phyloP scores from a whole-genome alignment of 2,329 filamentous ascomycete species.

The Penicillium sp. region DNA sequence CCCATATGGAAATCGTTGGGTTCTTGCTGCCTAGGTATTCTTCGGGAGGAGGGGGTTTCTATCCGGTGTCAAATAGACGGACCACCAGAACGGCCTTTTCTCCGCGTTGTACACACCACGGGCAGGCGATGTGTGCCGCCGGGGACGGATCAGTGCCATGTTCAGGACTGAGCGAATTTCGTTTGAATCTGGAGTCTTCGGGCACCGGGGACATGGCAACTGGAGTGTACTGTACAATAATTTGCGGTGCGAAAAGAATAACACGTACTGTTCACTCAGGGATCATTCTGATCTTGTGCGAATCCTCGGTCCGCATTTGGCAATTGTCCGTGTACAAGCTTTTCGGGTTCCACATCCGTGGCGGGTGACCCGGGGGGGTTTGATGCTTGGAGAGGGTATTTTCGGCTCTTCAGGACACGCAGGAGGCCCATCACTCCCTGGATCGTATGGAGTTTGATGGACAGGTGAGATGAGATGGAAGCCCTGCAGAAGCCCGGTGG shows the following conservation, averaged over 20 bases:
- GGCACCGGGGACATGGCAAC: background rate
- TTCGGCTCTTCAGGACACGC: too few relatives aligned
- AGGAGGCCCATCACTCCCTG: background rate
- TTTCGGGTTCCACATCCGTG: background rate
- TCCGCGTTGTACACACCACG: too few relatives aligned
- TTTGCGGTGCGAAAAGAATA: too few relatives aligned
- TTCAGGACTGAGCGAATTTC: background rate
- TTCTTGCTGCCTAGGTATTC: too few relatives aligned
- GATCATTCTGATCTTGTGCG: background rate
- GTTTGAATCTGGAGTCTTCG: too few relatives aligned
- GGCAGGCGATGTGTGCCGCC: too few relatives aligned
- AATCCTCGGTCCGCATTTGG: background rate
- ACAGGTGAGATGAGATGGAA: background rate
- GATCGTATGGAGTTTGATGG: background rate
- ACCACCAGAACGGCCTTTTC: too few relatives aligned
- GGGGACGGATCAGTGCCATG: too few relatives aligned
- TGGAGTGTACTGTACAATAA: background rate
- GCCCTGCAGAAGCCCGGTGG: background rate
- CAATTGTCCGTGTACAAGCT: conserved; percentile 1
- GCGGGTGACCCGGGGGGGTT: background rate
- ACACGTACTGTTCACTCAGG: too few relatives aligned
- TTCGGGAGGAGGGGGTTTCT: too few relatives aligned
- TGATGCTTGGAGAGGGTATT: background rate
- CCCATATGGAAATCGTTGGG: too few relatives aligned
- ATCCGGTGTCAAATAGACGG: too few relatives aligned